These are phyloP conservation scores for Dimargaris cristalligena DNA, from an alignment of 192 early-diverging fungal species.

Conservation along the genomic window DNA sequence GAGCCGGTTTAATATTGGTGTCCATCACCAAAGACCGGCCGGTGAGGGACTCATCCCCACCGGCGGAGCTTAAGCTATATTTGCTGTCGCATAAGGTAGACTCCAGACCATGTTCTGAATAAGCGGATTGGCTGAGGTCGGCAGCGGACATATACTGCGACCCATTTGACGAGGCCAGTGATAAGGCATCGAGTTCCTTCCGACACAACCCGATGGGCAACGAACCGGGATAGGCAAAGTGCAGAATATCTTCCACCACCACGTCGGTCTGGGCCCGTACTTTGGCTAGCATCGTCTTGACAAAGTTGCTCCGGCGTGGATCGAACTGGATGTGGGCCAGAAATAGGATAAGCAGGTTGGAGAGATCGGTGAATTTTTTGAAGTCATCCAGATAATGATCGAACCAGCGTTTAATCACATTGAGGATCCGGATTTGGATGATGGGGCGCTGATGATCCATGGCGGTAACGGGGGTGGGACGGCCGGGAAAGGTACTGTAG, in stretches of 20 bases:
- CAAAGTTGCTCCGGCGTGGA: slow-evolving; percentile 28
- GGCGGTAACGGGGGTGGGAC: neutral
- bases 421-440: slow-evolving; percentile 63
- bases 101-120: neutral
- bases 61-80: neutral
- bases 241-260: neutral
- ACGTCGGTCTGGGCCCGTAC: slow-evolving; percentile 14
- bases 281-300: slow-evolving; percentile 24
- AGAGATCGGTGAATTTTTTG: slow-evolving; percentile 24
- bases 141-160: slow-evolving; percentile 20
- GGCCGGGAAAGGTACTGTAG: neutral
- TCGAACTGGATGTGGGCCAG: slow-evolving; percentile 29
- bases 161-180: slow-evolving; percentile 20
- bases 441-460: slow-evolving; percentile 14
- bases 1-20: no score
- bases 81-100: neutral
- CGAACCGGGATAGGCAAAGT: neutral
- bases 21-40: neutral
- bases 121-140: slow-evolving; percentile 21
- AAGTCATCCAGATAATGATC: slow-evolving; percentile 56
- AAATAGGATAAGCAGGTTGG: slow-evolving; percentile 26
- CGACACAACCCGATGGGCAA: slow-evolving; percentile 14
- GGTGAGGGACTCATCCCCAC: neutral
- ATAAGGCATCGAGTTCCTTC: no score
- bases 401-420: slow-evolving; percentile 78